Evolutionary conservation across 768 basidiomycete species (phyloP).

Genomic region (Antrodiella citrinella): DNA sequence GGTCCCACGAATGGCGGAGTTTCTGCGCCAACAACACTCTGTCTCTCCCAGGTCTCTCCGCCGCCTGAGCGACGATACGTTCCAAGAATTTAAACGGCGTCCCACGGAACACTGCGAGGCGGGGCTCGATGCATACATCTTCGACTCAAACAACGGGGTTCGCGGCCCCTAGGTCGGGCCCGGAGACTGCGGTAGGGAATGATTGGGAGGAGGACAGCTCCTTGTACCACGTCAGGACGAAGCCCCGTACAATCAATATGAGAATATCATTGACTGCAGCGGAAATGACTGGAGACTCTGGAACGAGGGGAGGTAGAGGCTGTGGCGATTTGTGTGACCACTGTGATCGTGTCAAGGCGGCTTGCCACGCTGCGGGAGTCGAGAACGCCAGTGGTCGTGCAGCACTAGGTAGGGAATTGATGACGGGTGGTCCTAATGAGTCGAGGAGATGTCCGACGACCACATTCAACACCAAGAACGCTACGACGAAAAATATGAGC

Average conservation of each 20-base stretch:
- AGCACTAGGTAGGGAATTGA: constrained; percentile 40
- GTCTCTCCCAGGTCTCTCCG: too few relatives aligned
- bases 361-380: constrained; percentile 93
- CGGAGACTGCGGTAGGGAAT: constrained; percentile 81
- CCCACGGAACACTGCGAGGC: too few relatives aligned
- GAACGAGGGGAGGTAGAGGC: constrained; percentile 57
- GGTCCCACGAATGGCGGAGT: too few relatives aligned
- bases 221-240: constrained; percentile 85
- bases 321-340: constrained; percentile 76
- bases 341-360: constrained; percentile 78
- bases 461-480: constrained; percentile 46
- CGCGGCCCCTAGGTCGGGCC: too few relatives aligned
- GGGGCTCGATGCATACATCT: too few relatives aligned
- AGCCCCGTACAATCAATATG: constrained; percentile 76
- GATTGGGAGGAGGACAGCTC: constrained; percentile 79
- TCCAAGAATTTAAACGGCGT: too few relatives aligned
- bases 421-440: constrained; percentile 24
- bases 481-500: constrained; percentile 37
- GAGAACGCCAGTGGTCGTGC: constrained; percentile 80
- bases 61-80: too few relatives aligned
- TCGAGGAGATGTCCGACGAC: constrained; percentile 56
- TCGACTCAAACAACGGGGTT: too few relatives aligned
- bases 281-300: constrained; percentile 57
- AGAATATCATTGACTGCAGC: constrained; percentile 74
- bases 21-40: too few relatives aligned